phyloP scores from a whole-genome alignment of 2,329 filamentous ascomycete genomes.

The Ascochyta koolunga region DNA sequence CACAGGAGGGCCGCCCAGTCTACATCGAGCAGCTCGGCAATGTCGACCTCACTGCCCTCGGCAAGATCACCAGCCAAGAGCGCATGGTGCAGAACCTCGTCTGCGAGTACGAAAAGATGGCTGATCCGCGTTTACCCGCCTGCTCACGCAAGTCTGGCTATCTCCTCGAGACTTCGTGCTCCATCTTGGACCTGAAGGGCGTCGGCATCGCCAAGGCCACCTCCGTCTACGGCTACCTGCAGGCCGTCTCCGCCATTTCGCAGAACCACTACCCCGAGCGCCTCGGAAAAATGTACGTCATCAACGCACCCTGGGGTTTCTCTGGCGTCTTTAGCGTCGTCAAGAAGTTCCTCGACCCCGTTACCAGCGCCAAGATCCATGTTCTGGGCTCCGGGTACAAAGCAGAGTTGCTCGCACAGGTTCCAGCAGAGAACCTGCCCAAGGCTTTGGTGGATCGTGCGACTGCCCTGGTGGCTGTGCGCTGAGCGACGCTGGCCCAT shows the following conservation, averaged over 20 bases:
- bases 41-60: slow-evolving; percentile 87
- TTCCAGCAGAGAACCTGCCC: slow-evolving; percentile 89
- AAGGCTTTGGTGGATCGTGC: slow-evolving; percentile 85
- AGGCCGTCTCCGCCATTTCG: slow-evolving; percentile 82
- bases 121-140: slow-evolving; percentile 90
- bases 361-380: slow-evolving; percentile 95
- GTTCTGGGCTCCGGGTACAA: slow-evolving; percentile 83
- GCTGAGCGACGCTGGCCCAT: slow-evolving; percentile 89
- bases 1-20: slow-evolving; percentile 88
- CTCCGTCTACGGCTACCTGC: slow-evolving; percentile 87
- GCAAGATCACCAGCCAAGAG: slow-evolving; percentile 89
- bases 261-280: slow-evolving; percentile 99
- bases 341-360: slow-evolving; percentile 94
- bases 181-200: slow-evolving; percentile 96
- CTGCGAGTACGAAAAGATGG: slow-evolving; percentile 95
- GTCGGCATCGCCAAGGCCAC: slow-evolving; percentile 82
- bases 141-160: slow-evolving; percentile 90
- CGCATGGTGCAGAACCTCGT: slow-evolving; percentile 97
- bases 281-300: slow-evolving; percentile 92
- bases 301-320: slow-evolving; percentile 98
- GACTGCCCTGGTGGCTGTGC: slow-evolving; percentile 81
- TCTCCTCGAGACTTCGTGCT: slow-evolving; percentile 96
- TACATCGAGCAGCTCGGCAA: slow-evolving; percentile 97
- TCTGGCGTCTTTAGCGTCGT: slow-evolving; percentile 81
- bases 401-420: slow-evolving; percentile 80